Percentiles rank a stretch among this genome's conserved stretches.
Evolutionary conservation across 106 monocot genomes (phyloP).

Genomic region (Posidonia australis): DNA sequence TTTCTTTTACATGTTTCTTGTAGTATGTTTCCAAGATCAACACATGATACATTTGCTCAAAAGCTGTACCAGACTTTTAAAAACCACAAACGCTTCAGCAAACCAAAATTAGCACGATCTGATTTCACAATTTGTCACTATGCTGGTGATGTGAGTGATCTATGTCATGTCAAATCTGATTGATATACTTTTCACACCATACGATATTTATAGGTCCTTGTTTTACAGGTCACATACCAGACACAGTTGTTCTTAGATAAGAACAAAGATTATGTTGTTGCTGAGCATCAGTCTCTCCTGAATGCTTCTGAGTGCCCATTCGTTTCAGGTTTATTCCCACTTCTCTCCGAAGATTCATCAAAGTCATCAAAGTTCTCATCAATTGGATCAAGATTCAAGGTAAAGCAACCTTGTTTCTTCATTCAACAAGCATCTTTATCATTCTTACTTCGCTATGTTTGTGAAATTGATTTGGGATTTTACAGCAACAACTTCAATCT

Average conservation of each 20-base stretch:
- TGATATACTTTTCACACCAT: neutral
- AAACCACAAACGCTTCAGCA: conserved; percentile 6
- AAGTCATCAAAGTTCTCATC: conserved; percentile 38
- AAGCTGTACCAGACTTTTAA: conserved; percentile 57
- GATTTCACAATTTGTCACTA: conserved; percentile 13
- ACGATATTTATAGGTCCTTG: neutral
- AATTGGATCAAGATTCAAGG: conserved; percentile 77
- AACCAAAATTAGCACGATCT: conserved; percentile 9
- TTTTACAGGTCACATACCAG: conserved; percentile 70
- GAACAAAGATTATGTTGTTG: conserved; percentile 27
- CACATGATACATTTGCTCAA: conserved; percentile 73
- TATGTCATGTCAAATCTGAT: conserved; percentile 6
- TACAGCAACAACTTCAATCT: conserved; percentile 48
- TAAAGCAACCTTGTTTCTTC: conserved; percentile 4
- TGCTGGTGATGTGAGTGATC: conserved; percentile 51
- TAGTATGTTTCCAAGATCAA: conserved; percentile 73
- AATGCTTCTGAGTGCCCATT: conserved; percentile 58
- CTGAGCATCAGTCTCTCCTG: conserved; percentile 28
- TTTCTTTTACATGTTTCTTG: neutral
- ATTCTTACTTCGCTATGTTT: neutral
- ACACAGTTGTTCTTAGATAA: conserved; percentile 30
- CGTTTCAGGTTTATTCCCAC: conserved; percentile 63
- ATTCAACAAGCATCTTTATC: neutral
- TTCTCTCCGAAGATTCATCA: conserved; percentile 40
- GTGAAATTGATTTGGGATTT: neutral